These are phyloP conservation scores for Stephania yunnanensis DNA, from an alignment of 164 flowering plant species.

Conservation along the genomic window DNA sequence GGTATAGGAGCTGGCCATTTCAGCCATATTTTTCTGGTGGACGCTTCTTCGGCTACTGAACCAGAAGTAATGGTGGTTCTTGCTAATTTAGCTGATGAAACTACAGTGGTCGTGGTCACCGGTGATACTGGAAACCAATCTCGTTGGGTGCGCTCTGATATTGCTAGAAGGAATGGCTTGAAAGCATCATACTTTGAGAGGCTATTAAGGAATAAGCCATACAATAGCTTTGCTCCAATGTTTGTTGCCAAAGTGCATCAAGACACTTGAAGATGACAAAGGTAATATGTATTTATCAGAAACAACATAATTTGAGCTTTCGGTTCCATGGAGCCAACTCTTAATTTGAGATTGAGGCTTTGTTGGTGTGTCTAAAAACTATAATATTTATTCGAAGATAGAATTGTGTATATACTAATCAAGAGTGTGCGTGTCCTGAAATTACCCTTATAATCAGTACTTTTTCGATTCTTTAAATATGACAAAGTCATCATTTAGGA, in stretches of 20 bases:
- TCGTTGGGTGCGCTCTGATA: conserved; percentile 1
- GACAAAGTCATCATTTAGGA: too few species aligned
- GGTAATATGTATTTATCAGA: too few species aligned
- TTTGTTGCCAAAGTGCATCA: background rate
- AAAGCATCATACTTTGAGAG: background rate
- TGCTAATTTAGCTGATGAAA: conserved; percentile 26
- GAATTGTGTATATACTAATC: too few species aligned
- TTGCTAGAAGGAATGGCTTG: background rate
- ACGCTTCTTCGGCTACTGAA: conserved; percentile 38
- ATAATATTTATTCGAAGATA: too few species aligned
- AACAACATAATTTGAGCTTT: too few species aligned
- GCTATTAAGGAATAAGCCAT: background rate
- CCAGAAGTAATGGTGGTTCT: conserved; percentile 39
- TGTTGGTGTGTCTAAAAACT: too few species aligned
- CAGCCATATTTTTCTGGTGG: conserved; percentile 44
- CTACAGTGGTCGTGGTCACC: conserved; percentile 33
- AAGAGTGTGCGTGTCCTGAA: too few species aligned
- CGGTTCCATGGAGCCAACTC: too few species aligned
- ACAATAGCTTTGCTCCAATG: background rate
- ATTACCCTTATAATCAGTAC: too few species aligned
- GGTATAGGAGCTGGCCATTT: conserved; percentile 41
- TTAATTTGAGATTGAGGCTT: too few species aligned
- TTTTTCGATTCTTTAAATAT: too few species aligned
- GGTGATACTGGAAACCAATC: conserved; percentile 15
- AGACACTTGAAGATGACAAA: too few species aligned